Conservation (phyloP, 2,329 filamentous ascomycete species). For the Aphanocladium album region DNA sequence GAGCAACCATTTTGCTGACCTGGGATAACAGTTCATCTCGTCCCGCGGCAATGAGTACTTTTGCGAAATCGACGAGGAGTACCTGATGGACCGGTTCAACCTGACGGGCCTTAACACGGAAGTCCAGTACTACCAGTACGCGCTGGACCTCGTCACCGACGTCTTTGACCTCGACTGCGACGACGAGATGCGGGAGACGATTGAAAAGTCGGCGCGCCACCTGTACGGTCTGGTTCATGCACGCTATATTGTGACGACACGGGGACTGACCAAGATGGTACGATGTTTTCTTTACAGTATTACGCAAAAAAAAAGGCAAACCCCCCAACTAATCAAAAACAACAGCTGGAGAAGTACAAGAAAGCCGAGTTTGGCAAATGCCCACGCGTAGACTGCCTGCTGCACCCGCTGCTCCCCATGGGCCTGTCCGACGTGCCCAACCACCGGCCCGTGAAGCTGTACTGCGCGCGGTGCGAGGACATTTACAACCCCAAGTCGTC, state of each 20-base stretch:
- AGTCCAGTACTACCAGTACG: slow-evolving; percentile 98
- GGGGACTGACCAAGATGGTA: slow-evolving; percentile 95
- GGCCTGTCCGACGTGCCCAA: slow-evolving; percentile 87
- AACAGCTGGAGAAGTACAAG: slow-evolving; percentile 95
- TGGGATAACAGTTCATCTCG: slow-evolving; percentile 77
- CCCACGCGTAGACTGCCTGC: slow-evolving; percentile 90
- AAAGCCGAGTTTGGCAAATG: slow-evolving; percentile 98
- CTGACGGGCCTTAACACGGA: slow-evolving; percentile 94
- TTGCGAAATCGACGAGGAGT: slow-evolving; percentile 99
- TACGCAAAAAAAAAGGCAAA: neutral
- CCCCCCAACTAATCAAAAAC: neutral
- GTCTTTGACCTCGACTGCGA: slow-evolving; percentile 98
- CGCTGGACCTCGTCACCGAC: slow-evolving; percentile 92
- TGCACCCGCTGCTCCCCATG: slow-evolving; percentile 89
- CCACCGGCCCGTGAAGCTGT: slow-evolving; percentile 88
- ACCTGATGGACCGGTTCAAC: slow-evolving; percentile 97
- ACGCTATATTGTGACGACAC: slow-evolving; percentile 91
- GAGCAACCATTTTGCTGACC: neutral
- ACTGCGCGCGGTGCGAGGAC: slow-evolving; percentile 95
- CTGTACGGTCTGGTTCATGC: slow-evolving; percentile 95
- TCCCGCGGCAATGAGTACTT: slow-evolving; percentile 98
- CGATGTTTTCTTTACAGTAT: slow-evolving; percentile 19
- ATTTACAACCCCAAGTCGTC: slow-evolving; percentile 98
- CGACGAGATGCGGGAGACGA: slow-evolving; percentile 95
- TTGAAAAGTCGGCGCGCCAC: slow-evolving; percentile 94